phyloP scores from a whole-genome alignment of 768 basidiomycete genomes.

The Tylopilus vinaceipallidus region DNA sequence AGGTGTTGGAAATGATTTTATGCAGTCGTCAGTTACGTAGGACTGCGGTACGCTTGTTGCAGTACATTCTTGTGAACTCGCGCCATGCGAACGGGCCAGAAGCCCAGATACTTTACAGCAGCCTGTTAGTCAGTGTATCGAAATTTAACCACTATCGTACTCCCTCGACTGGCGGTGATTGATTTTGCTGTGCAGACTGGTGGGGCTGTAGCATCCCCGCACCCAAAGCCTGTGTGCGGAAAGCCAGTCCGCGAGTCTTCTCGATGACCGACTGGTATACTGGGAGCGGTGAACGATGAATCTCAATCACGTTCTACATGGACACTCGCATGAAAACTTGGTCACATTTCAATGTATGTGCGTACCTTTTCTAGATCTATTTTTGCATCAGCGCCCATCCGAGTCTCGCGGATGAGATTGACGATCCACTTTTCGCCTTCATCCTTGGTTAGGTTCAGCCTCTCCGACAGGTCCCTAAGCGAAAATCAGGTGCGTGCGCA shows the following conservation, averaged over 20 bases:
- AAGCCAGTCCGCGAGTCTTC: constrained; percentile 87
- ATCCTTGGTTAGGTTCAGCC: constrained; percentile 88
- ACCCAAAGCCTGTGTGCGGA: constrained; percentile 88
- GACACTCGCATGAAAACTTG: constrained; percentile 7
- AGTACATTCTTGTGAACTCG: neutral
- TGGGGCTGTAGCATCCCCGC: constrained; percentile 59
- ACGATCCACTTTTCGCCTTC: constrained; percentile 99
- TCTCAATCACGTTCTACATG: constrained; percentile 91
- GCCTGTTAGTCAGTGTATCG: constrained; percentile 1
- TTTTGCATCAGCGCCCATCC: constrained; percentile 96
- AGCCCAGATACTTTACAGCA: constrained; percentile 3
- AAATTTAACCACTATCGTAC: constrained; percentile 17
- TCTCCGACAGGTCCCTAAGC: constrained; percentile 82
- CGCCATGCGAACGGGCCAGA: too few relatives aligned
- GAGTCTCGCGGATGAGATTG: constrained; percentile 95
- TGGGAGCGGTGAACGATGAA: constrained; percentile 84
- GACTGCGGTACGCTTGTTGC: neutral
- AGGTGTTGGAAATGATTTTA: constrained; percentile 40
- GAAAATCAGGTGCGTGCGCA: neutral
- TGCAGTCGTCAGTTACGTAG: too few relatives aligned
- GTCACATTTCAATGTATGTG: neutral
- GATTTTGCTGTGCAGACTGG: constrained; percentile 29
- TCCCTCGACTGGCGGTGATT: constrained; percentile 31
- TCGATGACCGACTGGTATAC: constrained; percentile 95
- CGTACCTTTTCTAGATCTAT: constrained; percentile 92